Evolutionary conservation across 192 early-diverging fungal species (phyloP).

Genomic region (Mortierella antarctica): DNA sequence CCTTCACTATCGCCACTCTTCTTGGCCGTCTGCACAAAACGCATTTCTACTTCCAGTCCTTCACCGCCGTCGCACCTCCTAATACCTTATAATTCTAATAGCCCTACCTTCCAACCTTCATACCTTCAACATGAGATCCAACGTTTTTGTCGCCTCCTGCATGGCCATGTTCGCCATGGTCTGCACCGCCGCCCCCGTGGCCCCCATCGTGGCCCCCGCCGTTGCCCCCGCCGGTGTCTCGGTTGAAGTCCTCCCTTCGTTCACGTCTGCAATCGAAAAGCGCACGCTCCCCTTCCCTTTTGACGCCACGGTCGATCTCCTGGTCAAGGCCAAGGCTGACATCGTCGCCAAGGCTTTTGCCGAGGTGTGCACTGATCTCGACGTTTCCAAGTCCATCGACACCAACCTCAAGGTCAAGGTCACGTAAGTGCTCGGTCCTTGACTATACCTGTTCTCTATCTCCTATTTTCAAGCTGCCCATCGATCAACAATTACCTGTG

Average conservation of each 20-base stretch:
- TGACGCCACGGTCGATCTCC: conserved; percentile 40
- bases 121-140: conserved; percentile 36
- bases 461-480: too few species aligned
- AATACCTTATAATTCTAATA: background rate
- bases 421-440: conserved; percentile 16
- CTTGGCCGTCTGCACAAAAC: conserved; percentile 24
- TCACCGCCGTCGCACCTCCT: background rate
- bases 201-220: background rate
- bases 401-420: conserved; percentile 35
- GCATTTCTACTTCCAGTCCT: background rate
- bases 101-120: background rate
- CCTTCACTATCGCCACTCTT: conserved; percentile 29
- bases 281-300: conserved; percentile 17
- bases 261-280: conserved; percentile 26
- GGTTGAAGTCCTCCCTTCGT: background rate
- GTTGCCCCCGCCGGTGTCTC: background rate
- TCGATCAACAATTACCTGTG: too few species aligned
- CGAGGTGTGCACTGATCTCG: conserved; percentile 47
- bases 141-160: conserved; percentile 37
- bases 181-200: conserved; percentile 18
- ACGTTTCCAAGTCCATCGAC: conserved; percentile 21
- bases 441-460: background rate
- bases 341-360: conserved; percentile 50
- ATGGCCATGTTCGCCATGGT: conserved; percentile 52
- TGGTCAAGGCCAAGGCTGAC: conserved; percentile 30